Evolutionary conservation across 164 flowering plant genomes (phyloP), one percentile per base, ranked within the genome.

Genomic region (Aristolochia contorta): DNA sequence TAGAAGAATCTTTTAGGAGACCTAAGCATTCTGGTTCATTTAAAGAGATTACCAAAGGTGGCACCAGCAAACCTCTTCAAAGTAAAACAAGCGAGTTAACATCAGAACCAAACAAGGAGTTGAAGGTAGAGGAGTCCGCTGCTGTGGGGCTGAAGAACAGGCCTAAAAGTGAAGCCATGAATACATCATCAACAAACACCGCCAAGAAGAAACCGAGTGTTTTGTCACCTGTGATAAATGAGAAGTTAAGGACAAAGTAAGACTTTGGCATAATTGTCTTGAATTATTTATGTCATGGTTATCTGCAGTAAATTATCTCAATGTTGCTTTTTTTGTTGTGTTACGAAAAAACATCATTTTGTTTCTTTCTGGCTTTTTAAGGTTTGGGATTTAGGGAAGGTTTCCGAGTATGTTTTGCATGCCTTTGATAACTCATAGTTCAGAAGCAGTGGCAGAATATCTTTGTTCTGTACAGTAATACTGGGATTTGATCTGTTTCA

Each of bases 211-310:
- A 65, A 60, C 22, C 62, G 10, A 68, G 58, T 54, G 63, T 46
- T 61, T 62, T 69, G 25, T 13, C 55, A 6, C 65, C 63, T 59
- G 18, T 53, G 47, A 49, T 84, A 37, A 89, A 85, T 68, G 74
- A 63, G 16, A 80, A 72, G 56, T 30, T 80, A 46, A 75, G 76
- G 65, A 70, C 72, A 51, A 79, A 83, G 97, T 85, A 51, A 71
- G 48, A 18, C 43, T n/a, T 23, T 23, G 12, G 12, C 43, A 37
- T 37, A 8, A 37, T 6, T 37, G 3, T 37, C 12, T 37, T 3
- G 1, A 37, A 37, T 6, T 4, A 3, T 37, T 37, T 4, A 3
- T 37, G 12, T 37, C 12, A 37, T 6, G 5, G 43, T 37, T 37
- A 37, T 10, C 43, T 3, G 7, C 12, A 37, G 9, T 4, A 37